Percentiles rank a stretch among this genome's conserved stretches.
These are phyloP conservation scores for Bondarzewia mesenterica DNA, from an alignment of 1,284 basidiomycete species.

Conservation along the genomic window DNA sequence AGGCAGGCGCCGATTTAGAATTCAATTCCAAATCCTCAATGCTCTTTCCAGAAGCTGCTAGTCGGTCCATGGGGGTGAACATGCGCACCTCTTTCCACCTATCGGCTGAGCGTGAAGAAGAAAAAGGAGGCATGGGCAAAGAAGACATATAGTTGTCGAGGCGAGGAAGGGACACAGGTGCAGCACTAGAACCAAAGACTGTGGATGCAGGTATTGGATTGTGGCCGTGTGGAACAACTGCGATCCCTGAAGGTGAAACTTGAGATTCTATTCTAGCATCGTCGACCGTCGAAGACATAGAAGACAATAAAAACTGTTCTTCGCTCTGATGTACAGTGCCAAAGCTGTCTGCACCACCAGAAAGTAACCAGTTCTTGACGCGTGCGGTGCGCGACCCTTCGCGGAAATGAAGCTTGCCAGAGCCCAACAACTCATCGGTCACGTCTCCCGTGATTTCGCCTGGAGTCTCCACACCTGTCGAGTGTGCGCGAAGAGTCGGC, in stretches of 20 bases:
- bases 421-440: background rate
- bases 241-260: too few relatives aligned
- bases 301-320: constrained; percentile 5
- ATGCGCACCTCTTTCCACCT: constrained; percentile 24
- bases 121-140: constrained; percentile 34
- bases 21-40: constrained; percentile 57
- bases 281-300: background rate
- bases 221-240: constrained; percentile 29
- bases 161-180: constrained; percentile 47
- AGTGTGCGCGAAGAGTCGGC: background rate
- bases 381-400: constrained; percentile 12
- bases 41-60: constrained; percentile 37
- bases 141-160: constrained; percentile 49
- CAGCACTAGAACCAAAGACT: constrained; percentile 48
- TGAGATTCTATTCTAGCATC: too few relatives aligned
- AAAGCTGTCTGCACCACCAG: background rate
- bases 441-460: background rate
- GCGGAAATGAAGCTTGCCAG: constrained; percentile 10
- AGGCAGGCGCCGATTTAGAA: constrained; percentile 34
- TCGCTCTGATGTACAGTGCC: constrained; percentile 1
- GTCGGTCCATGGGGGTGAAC: constrained; percentile 56
- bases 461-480: background rate
- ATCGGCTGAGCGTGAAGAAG: constrained; percentile 20
- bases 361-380: constrained; percentile 3
- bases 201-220: constrained; percentile 45